phyloP scores from a whole-genome alignment of 1,284 basidiomycete species.

The Sphaerobolus stellatus region DNA sequence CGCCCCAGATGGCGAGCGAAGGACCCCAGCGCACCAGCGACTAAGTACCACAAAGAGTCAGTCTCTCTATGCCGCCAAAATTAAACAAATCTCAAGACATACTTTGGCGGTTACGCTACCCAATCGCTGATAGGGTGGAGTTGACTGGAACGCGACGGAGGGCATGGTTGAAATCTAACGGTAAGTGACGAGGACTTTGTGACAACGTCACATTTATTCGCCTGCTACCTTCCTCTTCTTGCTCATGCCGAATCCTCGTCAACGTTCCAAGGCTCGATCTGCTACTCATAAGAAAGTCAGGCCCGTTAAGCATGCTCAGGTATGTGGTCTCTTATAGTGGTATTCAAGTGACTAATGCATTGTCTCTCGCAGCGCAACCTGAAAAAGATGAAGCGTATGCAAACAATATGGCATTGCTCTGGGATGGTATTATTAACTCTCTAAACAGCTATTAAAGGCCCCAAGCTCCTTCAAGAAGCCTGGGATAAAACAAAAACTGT shows the following conservation, averaged over 20 bases:
- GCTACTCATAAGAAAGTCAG: conserved; percentile 67
- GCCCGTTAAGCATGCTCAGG: conserved; percentile 68
- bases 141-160: conserved; percentile 10
- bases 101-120: conserved; percentile 7
- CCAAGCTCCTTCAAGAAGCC: conserved; percentile 77
- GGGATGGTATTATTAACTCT: neutral
- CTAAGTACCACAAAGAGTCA: conserved; percentile 29
- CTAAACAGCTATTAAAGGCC: conserved; percentile 72
- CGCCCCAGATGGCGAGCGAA: conserved; percentile 65
- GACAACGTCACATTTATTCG: conserved; percentile 16
- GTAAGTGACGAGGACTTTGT: conserved; percentile 16
- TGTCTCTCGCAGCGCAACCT: conserved; percentile 7
- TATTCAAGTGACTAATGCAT: neutral
- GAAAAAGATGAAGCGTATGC: conserved; percentile 12
- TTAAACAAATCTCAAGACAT: neutral
- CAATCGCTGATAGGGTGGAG: conserved; percentile 7
- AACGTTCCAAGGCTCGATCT: conserved; percentile 78
- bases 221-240: no score
- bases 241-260: conserved; percentile 89
- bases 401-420: neutral
- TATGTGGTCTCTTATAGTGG: conserved; percentile 35
- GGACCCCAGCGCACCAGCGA: conserved; percentile 55
- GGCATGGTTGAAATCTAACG: conserved; percentile 17
- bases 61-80: neutral
- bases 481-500: conserved; percentile 93